These are phyloP conservation scores for Tolypocladium amazonense DNA, from an alignment of 2,329 filamentous ascomycete genomes.

Conservation along the genomic window DNA sequence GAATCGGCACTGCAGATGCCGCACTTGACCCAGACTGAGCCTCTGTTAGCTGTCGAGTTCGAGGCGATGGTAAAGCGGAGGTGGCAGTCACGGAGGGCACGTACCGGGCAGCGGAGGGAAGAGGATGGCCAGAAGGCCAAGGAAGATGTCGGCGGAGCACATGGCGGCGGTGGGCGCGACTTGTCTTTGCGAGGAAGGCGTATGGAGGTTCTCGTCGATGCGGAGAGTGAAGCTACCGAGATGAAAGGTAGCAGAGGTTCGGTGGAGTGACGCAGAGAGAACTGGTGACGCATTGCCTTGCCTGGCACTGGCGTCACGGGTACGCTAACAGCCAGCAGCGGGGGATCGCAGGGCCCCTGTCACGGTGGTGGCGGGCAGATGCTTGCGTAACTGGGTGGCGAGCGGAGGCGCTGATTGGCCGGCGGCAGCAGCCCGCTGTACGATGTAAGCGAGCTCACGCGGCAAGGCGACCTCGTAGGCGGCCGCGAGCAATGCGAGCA, in stretches of 20 bases:
- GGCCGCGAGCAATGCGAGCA: neutral
- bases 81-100: neutral
- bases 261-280: neutral
- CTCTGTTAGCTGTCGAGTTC: slow-evolving; percentile 8
- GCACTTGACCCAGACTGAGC: slow-evolving; percentile 88
- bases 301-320: neutral
- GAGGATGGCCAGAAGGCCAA: slow-evolving; percentile 26
- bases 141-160: slow-evolving; percentile 51
- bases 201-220: neutral
- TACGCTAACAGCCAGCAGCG: neutral
- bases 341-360: neutral
- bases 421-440: neutral
- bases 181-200: neutral
- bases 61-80: neutral
- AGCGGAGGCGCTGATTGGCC: neutral
- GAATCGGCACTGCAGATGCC: slow-evolving; percentile 89
- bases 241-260: neutral
- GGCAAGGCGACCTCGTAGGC: too few relatives aligned
- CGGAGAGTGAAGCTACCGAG: neutral
- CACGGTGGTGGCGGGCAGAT: neutral
- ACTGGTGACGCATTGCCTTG: neutral
- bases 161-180: slow-evolving; percentile 22
- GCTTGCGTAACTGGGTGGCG: neutral
- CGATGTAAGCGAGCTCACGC: too few relatives aligned
- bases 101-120: slow-evolving; percentile 39